Evolutionary conservation across 768 basidiomycete species (phyloP).

Genomic region (Exsudoporus frostii): DNA sequence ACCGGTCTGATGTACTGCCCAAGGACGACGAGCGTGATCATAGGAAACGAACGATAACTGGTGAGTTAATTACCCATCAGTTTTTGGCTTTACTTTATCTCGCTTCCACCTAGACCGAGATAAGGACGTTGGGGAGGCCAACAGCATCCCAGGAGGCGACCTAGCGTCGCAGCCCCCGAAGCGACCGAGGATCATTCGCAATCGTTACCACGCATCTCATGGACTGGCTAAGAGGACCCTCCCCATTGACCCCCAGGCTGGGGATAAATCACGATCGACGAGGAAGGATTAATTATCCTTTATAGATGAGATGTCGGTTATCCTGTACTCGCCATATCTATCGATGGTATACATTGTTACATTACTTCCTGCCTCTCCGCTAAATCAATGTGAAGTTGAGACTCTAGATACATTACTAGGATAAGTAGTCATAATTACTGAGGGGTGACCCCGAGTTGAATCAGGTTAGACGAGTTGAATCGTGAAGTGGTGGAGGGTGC

Average conservation of each 20-base stretch:
- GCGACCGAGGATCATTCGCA: constrained; percentile 56
- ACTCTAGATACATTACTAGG: constrained; percentile 20
- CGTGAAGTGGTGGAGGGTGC: constrained; percentile 23
- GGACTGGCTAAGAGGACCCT: constrained; percentile 57
- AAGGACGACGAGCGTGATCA: constrained; percentile 66
- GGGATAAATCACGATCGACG: constrained; percentile 50
- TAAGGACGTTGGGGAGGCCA: constrained; percentile 45
- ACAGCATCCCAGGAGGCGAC: constrained; percentile 36
- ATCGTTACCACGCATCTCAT: constrained; percentile 42
- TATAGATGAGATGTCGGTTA: constrained; percentile 4
- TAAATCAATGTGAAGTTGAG: constrained; percentile 9
- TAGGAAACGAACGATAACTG: constrained; percentile 67
- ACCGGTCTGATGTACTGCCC: constrained; percentile 41
- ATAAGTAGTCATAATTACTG: constrained; percentile 19
- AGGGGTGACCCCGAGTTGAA: constrained; percentile 33
- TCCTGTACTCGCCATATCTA: constrained; percentile 10
- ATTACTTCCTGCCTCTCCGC: constrained; percentile 13
- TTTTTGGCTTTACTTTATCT: constrained; percentile 2
- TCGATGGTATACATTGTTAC: constrained; percentile 12
- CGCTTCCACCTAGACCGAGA: constrained; percentile 52
- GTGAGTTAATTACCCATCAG: constrained; percentile 39
- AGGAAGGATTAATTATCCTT: constrained; percentile 48
- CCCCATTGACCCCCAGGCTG: constrained; percentile 59
- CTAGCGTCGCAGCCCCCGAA: constrained; percentile 46
- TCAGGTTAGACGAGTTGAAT: constrained; percentile 47